These are phyloP conservation scores for Casuarina glauca DNA, from an alignment of 306 rosid species.

Conservation along the genomic window DNA sequence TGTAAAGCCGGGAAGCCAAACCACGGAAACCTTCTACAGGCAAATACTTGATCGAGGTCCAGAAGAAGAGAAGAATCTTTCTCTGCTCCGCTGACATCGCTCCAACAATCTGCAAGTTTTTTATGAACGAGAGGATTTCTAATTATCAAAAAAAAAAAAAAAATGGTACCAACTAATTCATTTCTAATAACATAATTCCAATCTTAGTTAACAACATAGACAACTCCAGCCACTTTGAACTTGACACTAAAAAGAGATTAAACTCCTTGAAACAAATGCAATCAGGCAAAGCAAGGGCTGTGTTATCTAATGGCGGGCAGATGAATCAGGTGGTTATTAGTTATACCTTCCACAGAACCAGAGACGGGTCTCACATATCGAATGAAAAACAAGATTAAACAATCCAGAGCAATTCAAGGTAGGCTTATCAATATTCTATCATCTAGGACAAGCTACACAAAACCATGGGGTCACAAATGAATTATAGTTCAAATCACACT, in stretches of 20 bases:
- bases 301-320: neutral
- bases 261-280: neutral
- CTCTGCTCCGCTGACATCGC: slow-evolving; percentile 73
- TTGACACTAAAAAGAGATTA: neutral
- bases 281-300: neutral
- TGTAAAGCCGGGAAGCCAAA: slow-evolving; percentile 61
- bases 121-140: slow-evolving; percentile 15
- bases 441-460: neutral
- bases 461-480: too few species aligned
- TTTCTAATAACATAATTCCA: neutral
- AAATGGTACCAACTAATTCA: neutral
- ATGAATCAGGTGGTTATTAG: neutral
- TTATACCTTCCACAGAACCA: neutral
- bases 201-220: neutral
- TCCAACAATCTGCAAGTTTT: slow-evolving; percentile 58
- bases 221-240: neutral
- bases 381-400: neutral
- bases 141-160: slow-evolving; percentile 10
- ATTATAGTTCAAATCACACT: too few species aligned
- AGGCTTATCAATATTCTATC: neutral
- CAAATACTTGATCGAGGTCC: slow-evolving; percentile 87
- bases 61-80: slow-evolving; percentile 76
- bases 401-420: neutral
- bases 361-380: neutral
- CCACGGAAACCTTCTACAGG: slow-evolving; percentile 93